Percentiles rank a stretch among this genome's conserved stretches.
These are phyloP conservation scores for Nicotiana paniculata DNA, from an alignment of 257 asterid species.

Conservation along the genomic window DNA sequence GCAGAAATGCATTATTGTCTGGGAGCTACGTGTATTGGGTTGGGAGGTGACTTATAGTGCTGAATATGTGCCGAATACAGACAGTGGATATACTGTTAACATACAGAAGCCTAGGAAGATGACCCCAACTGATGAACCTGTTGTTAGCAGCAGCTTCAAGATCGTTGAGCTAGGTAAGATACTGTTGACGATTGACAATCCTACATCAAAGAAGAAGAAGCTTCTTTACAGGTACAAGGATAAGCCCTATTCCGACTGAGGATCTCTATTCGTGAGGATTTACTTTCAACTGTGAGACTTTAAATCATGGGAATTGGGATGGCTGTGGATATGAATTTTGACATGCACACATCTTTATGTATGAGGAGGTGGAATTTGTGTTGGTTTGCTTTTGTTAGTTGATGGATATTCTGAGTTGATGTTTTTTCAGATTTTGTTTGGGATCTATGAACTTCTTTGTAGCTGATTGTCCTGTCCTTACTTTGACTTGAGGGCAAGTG, in stretches of 20 bases:
- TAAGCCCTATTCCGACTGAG: slow-evolving; percentile 32
- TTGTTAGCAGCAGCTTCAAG: slow-evolving; percentile 47
- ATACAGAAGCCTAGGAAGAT: slow-evolving; percentile 69
- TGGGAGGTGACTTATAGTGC: slow-evolving; percentile 94
- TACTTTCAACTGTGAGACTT: background rate
- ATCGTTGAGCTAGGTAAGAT: slow-evolving; percentile 72
- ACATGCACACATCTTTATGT: background rate
- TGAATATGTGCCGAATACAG: slow-evolving; percentile 57
- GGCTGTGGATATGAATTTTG: background rate
- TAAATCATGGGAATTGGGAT: background rate
- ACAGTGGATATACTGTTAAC: slow-evolving; percentile 52
- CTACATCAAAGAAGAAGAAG: slow-evolving; percentile 74
- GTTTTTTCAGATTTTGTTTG: background rate
- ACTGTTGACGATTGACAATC: slow-evolving; percentile 68
- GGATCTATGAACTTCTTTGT: slow-evolving; percentile 11
- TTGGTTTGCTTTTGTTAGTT: slow-evolving; percentile 5
- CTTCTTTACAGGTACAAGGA: slow-evolving; percentile 78
- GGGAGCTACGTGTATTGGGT: slow-evolving; percentile 94
- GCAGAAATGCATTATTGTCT: slow-evolving; percentile 69
- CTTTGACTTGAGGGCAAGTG: slow-evolving; percentile 3
- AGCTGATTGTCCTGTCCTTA: slow-evolving; percentile 4
- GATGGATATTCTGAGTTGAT: slow-evolving; percentile 1
- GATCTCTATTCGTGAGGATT: background rate
- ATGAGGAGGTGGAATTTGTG: slow-evolving; percentile 1
- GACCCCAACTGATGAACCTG: slow-evolving; percentile 57